Evolutionary conservation across 306 rosid genomes (phyloP).

Genomic region (Cucumis sativus): DNA sequence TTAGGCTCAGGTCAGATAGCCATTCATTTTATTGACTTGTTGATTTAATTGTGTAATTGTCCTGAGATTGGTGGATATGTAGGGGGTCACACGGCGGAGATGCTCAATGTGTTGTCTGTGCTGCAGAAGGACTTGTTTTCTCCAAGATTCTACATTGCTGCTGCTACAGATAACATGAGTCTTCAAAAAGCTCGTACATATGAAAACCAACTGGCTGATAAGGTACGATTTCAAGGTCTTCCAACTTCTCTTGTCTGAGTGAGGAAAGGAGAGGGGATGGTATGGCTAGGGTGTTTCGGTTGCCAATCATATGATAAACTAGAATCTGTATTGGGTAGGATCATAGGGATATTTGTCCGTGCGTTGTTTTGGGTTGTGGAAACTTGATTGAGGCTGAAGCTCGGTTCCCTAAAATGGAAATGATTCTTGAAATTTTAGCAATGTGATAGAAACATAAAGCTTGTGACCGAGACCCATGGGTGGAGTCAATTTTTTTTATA

Average conservation of each 20-base stretch:
- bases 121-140: constrained; percentile 48
- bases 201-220: constrained; percentile 27
- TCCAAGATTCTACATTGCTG: constrained; percentile 71
- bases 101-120: constrained; percentile 70
- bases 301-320: neutral
- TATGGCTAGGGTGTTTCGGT: neutral
- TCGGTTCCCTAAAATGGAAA: neutral
- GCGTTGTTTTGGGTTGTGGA: neutral
- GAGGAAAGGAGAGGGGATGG: neutral
- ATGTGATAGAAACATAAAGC: neutral
- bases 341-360: neutral
- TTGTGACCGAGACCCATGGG: neutral
- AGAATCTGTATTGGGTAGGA: neutral
- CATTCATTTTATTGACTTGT: neutral
- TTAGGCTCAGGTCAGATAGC: constrained; percentile 21
- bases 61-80: neutral
- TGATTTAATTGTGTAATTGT: neutral
- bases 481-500: neutral
- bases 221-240: constrained; percentile 16
- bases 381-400: neutral
- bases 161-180: constrained; percentile 90
- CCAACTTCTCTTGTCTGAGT: neutral
- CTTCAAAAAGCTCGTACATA: constrained; percentile 64
- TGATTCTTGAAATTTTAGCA: neutral
- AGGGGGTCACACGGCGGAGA: constrained; percentile 93